These are phyloP conservation scores for Boletus tylopilopsis DNA, from an alignment of 768 basidiomycete species.

Conservation along the genomic window DNA sequence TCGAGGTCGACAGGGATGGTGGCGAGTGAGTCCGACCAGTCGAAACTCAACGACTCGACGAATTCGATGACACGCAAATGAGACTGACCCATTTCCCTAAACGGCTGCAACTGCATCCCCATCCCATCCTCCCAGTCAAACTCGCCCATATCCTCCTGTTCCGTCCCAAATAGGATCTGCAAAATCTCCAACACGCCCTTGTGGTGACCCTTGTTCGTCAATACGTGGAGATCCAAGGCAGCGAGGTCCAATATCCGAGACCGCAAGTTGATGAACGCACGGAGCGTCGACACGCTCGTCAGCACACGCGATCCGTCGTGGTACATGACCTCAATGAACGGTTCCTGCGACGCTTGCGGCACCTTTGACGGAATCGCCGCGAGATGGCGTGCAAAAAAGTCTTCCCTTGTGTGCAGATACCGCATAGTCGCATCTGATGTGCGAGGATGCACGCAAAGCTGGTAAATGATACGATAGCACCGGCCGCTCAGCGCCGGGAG, in stretches of 20 bases:
- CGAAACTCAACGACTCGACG: slow-evolving; percentile 80
- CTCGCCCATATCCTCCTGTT: slow-evolving; percentile 40
- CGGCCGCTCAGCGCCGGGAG: slow-evolving; percentile 82
- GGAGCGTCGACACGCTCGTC: slow-evolving; percentile 64
- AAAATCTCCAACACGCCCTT: slow-evolving; percentile 73
- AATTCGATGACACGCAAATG: slow-evolving; percentile 85
- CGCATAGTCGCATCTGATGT: slow-evolving; percentile 81
- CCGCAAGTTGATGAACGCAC: slow-evolving; percentile 76
- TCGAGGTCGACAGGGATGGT: slow-evolving; percentile 57
- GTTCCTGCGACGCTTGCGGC: slow-evolving; percentile 46
- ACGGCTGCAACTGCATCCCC: slow-evolving; percentile 44
- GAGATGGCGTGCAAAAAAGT: slow-evolving; percentile 88
- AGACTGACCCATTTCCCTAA: slow-evolving; percentile 75
- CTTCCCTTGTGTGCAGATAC: slow-evolving; percentile 82
- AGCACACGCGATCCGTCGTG: slow-evolving; percentile 64
- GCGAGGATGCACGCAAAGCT: slow-evolving; percentile 81
- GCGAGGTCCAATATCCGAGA: slow-evolving; percentile 83
- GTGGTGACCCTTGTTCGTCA: slow-evolving; percentile 73
- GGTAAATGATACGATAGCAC: slow-evolving; percentile 77
- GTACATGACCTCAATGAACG: slow-evolving; percentile 58
- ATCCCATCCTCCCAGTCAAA: slow-evolving; percentile 38
- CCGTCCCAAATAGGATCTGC: slow-evolving; percentile 75
- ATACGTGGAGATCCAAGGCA: slow-evolving; percentile 83
- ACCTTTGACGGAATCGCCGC: slow-evolving; percentile 65
- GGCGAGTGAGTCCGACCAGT: slow-evolving; percentile 77